phyloP scores from a whole-genome alignment of 257 asterid species.

The Nicotiana undulata region DNA sequence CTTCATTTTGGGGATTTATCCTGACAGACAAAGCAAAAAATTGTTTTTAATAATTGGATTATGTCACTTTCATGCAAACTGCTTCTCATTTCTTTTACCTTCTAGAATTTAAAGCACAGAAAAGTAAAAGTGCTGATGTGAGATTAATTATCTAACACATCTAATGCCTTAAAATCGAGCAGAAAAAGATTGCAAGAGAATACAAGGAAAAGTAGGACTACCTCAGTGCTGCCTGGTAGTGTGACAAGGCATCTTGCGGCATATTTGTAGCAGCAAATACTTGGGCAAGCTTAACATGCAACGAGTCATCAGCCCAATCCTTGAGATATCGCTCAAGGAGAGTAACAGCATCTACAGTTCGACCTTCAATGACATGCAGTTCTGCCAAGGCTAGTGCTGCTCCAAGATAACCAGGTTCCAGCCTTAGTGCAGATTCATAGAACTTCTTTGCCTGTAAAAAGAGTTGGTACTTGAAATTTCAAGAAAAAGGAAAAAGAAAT shows the following conservation, averaged over 20 bases:
- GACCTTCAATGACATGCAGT: slow-evolving; percentile 89
- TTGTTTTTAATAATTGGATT: neutral
- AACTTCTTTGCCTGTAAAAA: slow-evolving; percentile 77
- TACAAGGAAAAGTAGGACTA: slow-evolving; percentile 11
- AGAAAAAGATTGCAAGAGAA: neutral
- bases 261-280: slow-evolving; percentile 86
- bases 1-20: slow-evolving; percentile 83
- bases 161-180: neutral
- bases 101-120: neutral
- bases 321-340: slow-evolving; percentile 80
- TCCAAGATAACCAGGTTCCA: slow-evolving; percentile 95
- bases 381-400: slow-evolving; percentile 98
- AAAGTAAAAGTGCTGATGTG: neutral
- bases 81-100: neutral
- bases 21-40: slow-evolving; percentile 29
- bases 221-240: slow-evolving; percentile 94
- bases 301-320: slow-evolving; percentile 94
- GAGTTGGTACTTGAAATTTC: slow-evolving; percentile 1
- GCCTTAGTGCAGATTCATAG: slow-evolving; percentile 93
- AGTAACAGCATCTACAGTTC: slow-evolving; percentile 84
- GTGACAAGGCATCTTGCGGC: slow-evolving; percentile 90
- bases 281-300: slow-evolving; percentile 95
- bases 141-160: neutral
- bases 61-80: neutral
- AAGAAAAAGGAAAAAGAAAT: neutral